Evolutionary conservation across 106 monocot genomes (phyloP), one percentile per base, ranked within the genome.

Genomic region (Dendrobium catenatum): DNA sequence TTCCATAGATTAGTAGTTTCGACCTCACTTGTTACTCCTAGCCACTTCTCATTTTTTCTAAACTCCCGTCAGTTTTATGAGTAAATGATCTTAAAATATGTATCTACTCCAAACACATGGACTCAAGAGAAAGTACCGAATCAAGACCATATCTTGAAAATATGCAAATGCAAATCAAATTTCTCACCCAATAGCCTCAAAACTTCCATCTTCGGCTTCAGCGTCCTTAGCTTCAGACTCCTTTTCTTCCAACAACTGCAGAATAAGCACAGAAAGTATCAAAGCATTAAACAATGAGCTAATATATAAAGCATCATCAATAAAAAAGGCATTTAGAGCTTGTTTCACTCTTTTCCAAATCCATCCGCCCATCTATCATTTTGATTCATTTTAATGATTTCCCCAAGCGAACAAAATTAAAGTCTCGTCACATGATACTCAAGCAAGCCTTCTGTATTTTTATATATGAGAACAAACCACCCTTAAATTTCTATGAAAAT

Each of bases 211-310:
- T 48, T 46, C 72, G 24, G 86, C 86, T 33, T 83, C 82, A 76
- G 82, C 82, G 58, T 81, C 82, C 51, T 85, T 81, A 79, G 86
- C 89, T 84, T 98, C 90, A 85, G n/a, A 78, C 84, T 99, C 98
- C 42, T 85, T 78, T 79, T 95, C 93, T 83, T 99, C 95, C 79
- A 93, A 79, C 84, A 98, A 83, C 98, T 99, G 85, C 42, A 81
- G 79, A 80, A 67, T 58, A 44, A 55, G 42, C 19, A 59, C 19
- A 68, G 80, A 18, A 47, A 67, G 61, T 61, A n/a, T 61, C 0
- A 61, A 61, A 61, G 61, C 31, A 77, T 72, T 55, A 79, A 43
- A 29, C 42, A 18, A 41, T 51, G 72, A 70, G 9, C 55, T 5
- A 55, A 55, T 46, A 24, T 43, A 74, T 56, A 79, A 27, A 81